phyloP scores from a whole-genome alignment of 1,139 yeast species.

The Magnusiomyces ingens region DNA sequence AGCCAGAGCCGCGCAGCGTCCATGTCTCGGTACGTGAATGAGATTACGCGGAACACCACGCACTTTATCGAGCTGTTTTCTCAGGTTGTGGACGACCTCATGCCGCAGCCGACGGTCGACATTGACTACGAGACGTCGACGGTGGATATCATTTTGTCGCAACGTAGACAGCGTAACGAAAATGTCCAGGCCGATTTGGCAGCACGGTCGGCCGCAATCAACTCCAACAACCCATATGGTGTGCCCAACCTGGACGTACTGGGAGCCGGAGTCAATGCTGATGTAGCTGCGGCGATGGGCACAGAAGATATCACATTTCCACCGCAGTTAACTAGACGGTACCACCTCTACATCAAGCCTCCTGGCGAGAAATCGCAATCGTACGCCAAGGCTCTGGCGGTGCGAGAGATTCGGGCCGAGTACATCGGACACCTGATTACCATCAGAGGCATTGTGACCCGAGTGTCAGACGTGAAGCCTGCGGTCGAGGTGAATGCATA shows the following conservation, averaged over 20 bases:
- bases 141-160: constrained; percentile 85
- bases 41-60: constrained; percentile 64
- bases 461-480: constrained; percentile 96
- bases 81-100: constrained; percentile 63
- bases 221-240: constrained; percentile 27
- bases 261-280: constrained; percentile 24
- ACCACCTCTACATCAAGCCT: constrained; percentile 81
- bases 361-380: constrained; percentile 40
- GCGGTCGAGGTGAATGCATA: constrained; percentile 86
- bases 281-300: constrained; percentile 13
- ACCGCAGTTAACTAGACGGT: constrained; percentile 77
- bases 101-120: constrained; percentile 79
- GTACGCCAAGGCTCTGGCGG: constrained; percentile 60
- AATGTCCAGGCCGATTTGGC: constrained; percentile 35
- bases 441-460: constrained; percentile 86
- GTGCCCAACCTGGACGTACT: constrained; percentile 21
- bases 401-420: constrained; percentile 80
- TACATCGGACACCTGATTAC: constrained; percentile 84
- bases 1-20: constrained; percentile 11
- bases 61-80: constrained; percentile 76
- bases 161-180: constrained; percentile 75
- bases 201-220: constrained; percentile 59
- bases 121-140: constrained; percentile 82
- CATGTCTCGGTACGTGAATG: constrained; percentile 43
- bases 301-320: constrained; percentile 53